phyloP scores from a whole-genome alignment of 768 basidiomycete genomes.

The Suillus hirtellus region DNA sequence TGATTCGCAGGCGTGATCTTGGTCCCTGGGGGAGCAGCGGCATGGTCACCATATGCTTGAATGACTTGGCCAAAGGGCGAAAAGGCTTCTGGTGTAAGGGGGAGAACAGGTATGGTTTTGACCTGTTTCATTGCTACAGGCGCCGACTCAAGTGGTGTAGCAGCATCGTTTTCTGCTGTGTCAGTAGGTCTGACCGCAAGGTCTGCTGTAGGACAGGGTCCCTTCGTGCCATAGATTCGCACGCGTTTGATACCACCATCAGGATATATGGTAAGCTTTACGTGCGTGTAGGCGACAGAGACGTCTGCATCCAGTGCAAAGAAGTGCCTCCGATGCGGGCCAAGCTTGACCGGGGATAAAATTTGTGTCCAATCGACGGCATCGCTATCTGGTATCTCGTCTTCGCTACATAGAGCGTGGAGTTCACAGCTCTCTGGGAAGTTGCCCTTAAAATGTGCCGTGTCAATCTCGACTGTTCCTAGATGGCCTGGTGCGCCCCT shows the following conservation, averaged over 20 bases:
- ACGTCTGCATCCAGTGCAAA: constrained; percentile 77
- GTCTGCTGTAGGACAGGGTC: constrained; percentile 22
- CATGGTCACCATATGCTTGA: constrained; percentile 75
- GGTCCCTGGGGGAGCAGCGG: constrained; percentile 65
- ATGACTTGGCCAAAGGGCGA: constrained; percentile 88
- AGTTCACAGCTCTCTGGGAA: constrained; percentile 89
- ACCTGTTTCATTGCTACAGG: constrained; percentile 3
- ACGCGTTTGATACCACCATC: constrained; percentile 96
- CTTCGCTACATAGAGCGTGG: constrained; percentile 49
- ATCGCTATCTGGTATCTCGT: constrained; percentile 39
- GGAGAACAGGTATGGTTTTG: constrained; percentile 51
- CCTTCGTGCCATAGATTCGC: constrained; percentile 71
- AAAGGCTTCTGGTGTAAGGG: constrained; percentile 86
- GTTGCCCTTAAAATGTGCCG: constrained; percentile 94
- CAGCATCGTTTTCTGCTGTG: constrained; percentile 4
- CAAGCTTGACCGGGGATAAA: constrained; percentile 75
- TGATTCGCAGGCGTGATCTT: constrained; percentile 83
- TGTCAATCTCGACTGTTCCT: constrained; percentile 86
- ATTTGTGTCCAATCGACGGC: constrained; percentile 66
- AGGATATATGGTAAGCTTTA: constrained; percentile 87
- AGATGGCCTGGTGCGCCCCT: constrained; percentile 77
- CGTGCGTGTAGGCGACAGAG: constrained; percentile 69
- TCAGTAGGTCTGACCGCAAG: too few species aligned
- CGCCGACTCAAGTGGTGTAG: constrained; percentile 12
- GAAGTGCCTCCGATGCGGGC: constrained; percentile 87